Conservation (phyloP, 441 rosid species). For the Populus tomentosa region DNA sequence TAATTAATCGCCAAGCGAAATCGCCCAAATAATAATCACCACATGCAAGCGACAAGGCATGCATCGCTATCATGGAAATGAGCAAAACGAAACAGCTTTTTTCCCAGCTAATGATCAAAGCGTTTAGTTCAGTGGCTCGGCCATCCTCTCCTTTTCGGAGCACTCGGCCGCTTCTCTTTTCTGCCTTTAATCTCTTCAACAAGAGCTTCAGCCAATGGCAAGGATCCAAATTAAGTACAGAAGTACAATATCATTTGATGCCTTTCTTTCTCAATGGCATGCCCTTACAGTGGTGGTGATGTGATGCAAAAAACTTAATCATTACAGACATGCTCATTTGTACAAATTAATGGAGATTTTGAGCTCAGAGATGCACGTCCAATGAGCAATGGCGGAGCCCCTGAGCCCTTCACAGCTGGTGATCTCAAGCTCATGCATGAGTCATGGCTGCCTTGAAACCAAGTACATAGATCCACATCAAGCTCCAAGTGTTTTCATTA, state of each 20-base stretch:
- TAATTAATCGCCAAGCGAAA: background rate
- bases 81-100: background rate
- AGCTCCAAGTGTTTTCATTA: too few relatives aligned
- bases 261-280: conserved; percentile 1
- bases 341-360: background rate
- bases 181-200: background rate
- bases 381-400: background rate
- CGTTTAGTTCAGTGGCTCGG: background rate
- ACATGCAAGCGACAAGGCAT: background rate
- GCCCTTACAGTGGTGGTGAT: background rate
- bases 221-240: background rate
- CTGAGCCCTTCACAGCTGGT: background rate
- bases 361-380: background rate
- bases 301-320: background rate
- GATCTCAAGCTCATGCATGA: too few relatives aligned
- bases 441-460: background rate
- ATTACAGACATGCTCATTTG: background rate
- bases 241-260: background rate
- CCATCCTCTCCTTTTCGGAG: background rate
- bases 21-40: background rate
- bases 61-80: background rate
- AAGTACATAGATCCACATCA: background rate
- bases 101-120: background rate
- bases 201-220: background rate
- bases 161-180: background rate